A percentile compares a stretch with the other conserved stretches of the same genome.
Conservation (phyloP, 2,329 filamentous ascomycete species). For the Penicillium sp. region DNA sequence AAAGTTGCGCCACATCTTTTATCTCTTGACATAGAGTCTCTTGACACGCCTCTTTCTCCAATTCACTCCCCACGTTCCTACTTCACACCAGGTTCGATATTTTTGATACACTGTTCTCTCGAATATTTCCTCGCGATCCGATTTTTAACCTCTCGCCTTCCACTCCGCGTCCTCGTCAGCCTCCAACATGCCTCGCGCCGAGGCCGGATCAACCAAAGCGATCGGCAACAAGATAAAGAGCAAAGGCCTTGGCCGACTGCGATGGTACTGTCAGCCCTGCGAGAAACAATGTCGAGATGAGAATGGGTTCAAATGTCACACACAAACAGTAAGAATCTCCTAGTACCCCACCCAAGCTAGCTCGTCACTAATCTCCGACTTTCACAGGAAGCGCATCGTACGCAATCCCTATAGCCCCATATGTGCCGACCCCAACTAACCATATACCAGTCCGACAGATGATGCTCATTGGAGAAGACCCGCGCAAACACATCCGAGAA, state of each 20-base stretch:
- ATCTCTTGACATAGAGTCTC: not conserved
- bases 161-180: constrained; percentile 12
- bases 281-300: constrained; percentile 64
- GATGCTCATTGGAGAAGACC: constrained; percentile 79
- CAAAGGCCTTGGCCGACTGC: constrained; percentile 64
- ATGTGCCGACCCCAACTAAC: not conserved
- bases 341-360: not conserved
- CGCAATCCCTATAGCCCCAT: not conserved
- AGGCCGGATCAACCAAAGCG: constrained; percentile 86
- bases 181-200: constrained; percentile 78
- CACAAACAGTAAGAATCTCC: constrained; percentile 55
- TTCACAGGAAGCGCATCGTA: not conserved
- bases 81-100: too few relatives aligned
- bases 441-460: constrained; percentile 67
- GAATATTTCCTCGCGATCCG: too few relatives aligned
- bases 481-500: constrained; percentile 76
- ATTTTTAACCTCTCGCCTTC: not conserved
- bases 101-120: too few relatives aligned
- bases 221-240: constrained; percentile 87
- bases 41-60: not conserved
- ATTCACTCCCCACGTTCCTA: not conserved
- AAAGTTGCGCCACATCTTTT: not conserved
- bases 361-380: not conserved
- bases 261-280: constrained; percentile 90
- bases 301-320: constrained; percentile 87